Base-by-base conservation (phyloP, 2,329 filamentous ascomycete species). In the Cyphellophora europaea region DNA sequence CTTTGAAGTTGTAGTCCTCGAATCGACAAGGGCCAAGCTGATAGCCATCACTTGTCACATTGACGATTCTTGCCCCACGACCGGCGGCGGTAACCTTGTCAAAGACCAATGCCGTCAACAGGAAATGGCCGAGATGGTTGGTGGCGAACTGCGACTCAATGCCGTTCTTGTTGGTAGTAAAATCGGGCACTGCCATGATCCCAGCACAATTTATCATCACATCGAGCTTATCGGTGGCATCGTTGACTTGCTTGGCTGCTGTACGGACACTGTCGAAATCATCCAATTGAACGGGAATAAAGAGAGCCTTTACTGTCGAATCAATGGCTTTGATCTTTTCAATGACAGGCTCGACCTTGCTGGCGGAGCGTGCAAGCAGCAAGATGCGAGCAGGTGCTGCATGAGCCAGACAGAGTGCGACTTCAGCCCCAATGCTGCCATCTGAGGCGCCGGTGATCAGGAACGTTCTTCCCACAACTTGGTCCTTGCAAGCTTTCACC, bases 41-140 rank as follows among this genome's bases (percentile, higher is more conserved):
- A 41, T 71, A 57, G 2, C 64, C 66, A 19, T 60, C 50, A 44
- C 65, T 68, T 16, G 57, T 57, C 5, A 71, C 50, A 39, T 58
- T 66, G 13, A 72, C 57, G 5, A 72, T 42, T 16, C 45, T 30
- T 12, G 44, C 30, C n/a, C 40, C 42, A 3, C 30, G 30, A 3
- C 41, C 47, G 2, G 49, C 46, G 15, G 39, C 43, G 6, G 43
- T 36, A 13, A 57, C 39, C 27, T 50, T 47, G 8, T 41, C 33
- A 23, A 53, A 41, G 2, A 59, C 40, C n/a, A 52, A 41, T 18
- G 51, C 51, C 1, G 54, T 57, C 27, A 58, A 49, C 11, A 58
- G 38, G 41, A 56, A 58, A 30, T 53, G 54, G 5, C 55, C 54
- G 19, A 59, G 23, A 32, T 59, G 51, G 32, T 59, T 59, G 6